phyloP scores from a whole-genome alignment of 1,284 basidiomycete genomes.

The Boletus smithii region DNA sequence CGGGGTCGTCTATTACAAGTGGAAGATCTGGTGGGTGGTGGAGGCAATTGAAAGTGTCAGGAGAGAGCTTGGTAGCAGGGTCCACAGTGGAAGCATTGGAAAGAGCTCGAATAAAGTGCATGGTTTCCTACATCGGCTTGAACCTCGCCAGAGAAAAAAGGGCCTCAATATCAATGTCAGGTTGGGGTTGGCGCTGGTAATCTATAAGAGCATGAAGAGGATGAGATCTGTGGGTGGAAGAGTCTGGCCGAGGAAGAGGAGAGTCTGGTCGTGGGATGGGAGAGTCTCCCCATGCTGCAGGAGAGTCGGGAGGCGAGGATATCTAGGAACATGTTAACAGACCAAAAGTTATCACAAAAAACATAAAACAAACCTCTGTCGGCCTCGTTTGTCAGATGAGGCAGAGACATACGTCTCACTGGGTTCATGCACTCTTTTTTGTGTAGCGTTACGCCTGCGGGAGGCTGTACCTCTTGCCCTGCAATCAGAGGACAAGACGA shows the following conservation, averaged over 20 bases:
- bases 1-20: neutral
- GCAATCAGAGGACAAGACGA: neutral
- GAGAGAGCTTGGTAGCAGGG: neutral
- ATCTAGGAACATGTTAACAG: too few species aligned
- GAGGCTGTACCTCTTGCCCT: neutral
- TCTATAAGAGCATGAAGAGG: neutral
- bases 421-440: too few species aligned
- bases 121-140: slow-evolving; percentile 4
- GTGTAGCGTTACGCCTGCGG: too few species aligned
- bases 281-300: too few species aligned
- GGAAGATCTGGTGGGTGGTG: neutral
- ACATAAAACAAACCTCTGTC: too few species aligned
- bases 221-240: too few species aligned
- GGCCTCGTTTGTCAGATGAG: too few species aligned
- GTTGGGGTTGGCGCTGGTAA: neutral
- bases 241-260: too few species aligned
- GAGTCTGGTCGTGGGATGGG: too few species aligned
- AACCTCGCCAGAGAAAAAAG: neutral
- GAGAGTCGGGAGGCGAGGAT: too few species aligned
- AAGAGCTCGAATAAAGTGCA: slow-evolving; percentile 2
- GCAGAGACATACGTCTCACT: too few species aligned
- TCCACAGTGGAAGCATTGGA: neutral
- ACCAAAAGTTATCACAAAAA: too few species aligned
- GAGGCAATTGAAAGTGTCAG: neutral
- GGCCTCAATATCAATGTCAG: neutral